Base-by-base conservation (phyloP, 768 basidiomycete species). In the Thelephora ganbajun region DNA sequence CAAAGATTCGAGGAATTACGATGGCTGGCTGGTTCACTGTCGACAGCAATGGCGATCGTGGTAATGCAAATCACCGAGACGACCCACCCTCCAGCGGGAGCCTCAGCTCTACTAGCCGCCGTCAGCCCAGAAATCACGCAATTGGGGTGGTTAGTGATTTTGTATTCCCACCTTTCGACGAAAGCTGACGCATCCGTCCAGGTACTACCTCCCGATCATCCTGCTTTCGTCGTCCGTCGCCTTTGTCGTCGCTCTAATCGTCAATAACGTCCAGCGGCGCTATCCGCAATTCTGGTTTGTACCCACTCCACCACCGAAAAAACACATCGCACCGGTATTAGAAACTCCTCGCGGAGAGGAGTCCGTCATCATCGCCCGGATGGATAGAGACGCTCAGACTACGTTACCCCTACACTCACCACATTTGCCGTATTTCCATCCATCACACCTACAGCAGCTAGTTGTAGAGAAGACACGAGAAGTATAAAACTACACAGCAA, bases 81-180 rank as follows among this genome's bases (percentile, higher is more conserved):
- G 5, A 68, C 67, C 7, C 76, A 77, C 54, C 76, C 76, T 2
- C 76, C 76, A 18, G 74, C 73, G 45, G 77, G 75, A 48, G 76
- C 73, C n/a, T 76, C 74, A 1, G 73, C 75, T 18, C 61, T 77
- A 33, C 61, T 77, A 9, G 68, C 73, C 16, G 65, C 69, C 2
- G 57, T 71, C 22, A 69, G 67, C 53, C 50, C 61, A 12, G 63
- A 71, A 13, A 57, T 73, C 14, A 57, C 70, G 14, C 52, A 58
- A n/a, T 55, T 76, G 47, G 26, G 47, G 16, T 48, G 47, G 47
- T 46, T n/a, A 33, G 45, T 14, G 6, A 22, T n/a, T 12, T 23
- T 23, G n/a, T 33, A 6, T 35, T 35, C 45, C 14, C 13, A 7
- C 45, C 45, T 11, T 30, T 34, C 2, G 19, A 18, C 3, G 23